These are phyloP conservation scores for Periconia macrospinosa DNA, from an alignment of 2,329 filamentous ascomycete genomes.

Conservation along the genomic window DNA sequence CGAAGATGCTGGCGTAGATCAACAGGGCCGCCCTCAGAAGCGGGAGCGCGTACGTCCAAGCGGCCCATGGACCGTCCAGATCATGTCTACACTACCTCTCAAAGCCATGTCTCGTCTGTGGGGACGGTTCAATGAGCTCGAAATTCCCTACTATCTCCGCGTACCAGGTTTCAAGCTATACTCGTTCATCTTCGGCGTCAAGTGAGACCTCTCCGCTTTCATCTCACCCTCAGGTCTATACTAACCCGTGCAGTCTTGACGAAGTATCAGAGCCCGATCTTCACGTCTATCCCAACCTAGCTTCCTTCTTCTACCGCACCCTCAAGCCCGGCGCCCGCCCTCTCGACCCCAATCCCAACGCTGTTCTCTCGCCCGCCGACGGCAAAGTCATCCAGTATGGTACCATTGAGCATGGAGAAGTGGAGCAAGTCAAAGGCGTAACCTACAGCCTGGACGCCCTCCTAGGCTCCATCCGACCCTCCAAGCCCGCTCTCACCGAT, in stretches of 20 bases:
- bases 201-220: conserved; percentile 46
- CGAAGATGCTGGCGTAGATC: conserved; percentile 41
- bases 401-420: conserved; percentile 86
- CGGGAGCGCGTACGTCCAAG: conserved; percentile 72
- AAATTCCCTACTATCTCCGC: conserved; percentile 83
- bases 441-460: conserved; percentile 95
- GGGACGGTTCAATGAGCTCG: conserved; percentile 89
- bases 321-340: conserved; percentile 87
- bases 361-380: conserved; percentile 85
- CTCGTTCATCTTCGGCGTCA: conserved; percentile 87
- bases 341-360: conserved; percentile 77
- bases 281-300: conserved; percentile 86
- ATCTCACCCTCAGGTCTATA: neutral
- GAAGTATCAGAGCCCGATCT: conserved; percentile 89
- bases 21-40: conserved; percentile 50
- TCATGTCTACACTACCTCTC: conserved; percentile 90
- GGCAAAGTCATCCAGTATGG: conserved; percentile 91
- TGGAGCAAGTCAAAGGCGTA: conserved; percentile 98
- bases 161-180: conserved; percentile 91
- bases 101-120: conserved; percentile 88
- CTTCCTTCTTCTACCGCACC: conserved; percentile 94
- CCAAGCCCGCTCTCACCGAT: conserved; percentile 55
- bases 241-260: conserved; percentile 60
- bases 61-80: conserved; percentile 88
- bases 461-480: conserved; percentile 60